Percentiles rank a stretch among this genome's conserved stretches.
These are phyloP conservation scores for Metarhizium guizhouense DNA, from an alignment of 2,329 filamentous ascomycete species.

Conservation along the genomic window DNA sequence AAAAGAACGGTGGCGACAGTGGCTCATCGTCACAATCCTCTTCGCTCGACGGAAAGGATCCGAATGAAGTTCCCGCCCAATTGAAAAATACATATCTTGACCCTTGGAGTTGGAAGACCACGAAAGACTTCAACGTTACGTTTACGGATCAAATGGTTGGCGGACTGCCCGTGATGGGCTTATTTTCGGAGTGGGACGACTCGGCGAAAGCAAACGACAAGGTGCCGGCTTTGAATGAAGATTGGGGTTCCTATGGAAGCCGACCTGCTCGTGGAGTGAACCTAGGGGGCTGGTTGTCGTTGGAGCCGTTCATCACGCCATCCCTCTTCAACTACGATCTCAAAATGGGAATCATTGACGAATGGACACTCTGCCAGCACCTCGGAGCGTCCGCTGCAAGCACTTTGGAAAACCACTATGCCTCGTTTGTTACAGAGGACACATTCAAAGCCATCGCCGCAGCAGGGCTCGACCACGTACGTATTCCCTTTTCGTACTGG, in stretches of 20 bases:
- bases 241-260: constrained; percentile 68
- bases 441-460: constrained; percentile 77
- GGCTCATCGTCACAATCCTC: constrained; percentile 20
- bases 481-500: constrained; percentile 95
- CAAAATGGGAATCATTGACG: constrained; percentile 65
- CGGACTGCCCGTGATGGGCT: constrained; percentile 81
- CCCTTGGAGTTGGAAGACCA: constrained; percentile 87
- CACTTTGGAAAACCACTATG: constrained; percentile 84
- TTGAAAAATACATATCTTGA: constrained; percentile 74
- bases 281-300: constrained; percentile 83
- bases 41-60: constrained; percentile 41
- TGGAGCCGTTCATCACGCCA: constrained; percentile 94
- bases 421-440: constrained; percentile 74
- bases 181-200: constrained; percentile 82
- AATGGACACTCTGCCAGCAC: constrained; percentile 68
- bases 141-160: constrained; percentile 82
- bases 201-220: constrained; percentile 66
- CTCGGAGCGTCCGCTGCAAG: constrained; percentile 59
- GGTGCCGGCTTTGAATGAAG: constrained; percentile 66
- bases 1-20: constrained; percentile 43
- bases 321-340: constrained; percentile 71
- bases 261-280: constrained; percentile 85
- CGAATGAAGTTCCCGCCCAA: constrained; percentile 49
- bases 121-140: constrained; percentile 84
- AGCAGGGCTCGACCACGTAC: constrained; percentile 92